phyloP scores from a whole-genome alignment of 2,329 filamentous ascomycete species.

The Penicillium nordicum region DNA sequence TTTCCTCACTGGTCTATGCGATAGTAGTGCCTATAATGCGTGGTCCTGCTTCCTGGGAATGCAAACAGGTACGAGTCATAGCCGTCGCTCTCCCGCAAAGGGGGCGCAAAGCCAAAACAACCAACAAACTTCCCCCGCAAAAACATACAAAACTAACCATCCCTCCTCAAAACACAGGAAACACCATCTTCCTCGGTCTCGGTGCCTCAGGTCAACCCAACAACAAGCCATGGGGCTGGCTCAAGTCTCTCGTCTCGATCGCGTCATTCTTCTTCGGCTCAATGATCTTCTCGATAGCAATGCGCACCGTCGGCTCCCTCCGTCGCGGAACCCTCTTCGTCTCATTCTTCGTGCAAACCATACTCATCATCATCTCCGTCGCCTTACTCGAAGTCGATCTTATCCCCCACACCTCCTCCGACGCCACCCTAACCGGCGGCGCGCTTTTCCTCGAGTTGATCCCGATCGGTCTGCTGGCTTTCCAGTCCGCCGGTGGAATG shows the following conservation, averaged over 20 bases:
- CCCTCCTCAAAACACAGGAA: conserved; percentile 30
- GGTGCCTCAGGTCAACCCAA: conserved; percentile 41
- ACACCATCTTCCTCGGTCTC: conserved; percentile 48
- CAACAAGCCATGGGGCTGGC: conserved; percentile 42
- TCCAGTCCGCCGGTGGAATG: conserved; percentile 46
- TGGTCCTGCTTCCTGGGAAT: conserved; percentile 49
- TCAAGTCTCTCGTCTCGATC: conserved; percentile 46
- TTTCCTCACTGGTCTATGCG: conserved; percentile 44
- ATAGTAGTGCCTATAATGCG: conserved; percentile 46
- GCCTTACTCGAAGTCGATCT: conserved; percentile 38
- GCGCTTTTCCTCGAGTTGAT: conserved; percentile 41
- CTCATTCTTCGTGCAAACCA: conserved; percentile 42
- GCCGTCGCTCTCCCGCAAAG: not conserved
- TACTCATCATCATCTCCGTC: conserved; percentile 41
- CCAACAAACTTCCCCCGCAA: not conserved
- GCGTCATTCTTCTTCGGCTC: conserved; percentile 42
- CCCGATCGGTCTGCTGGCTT: conserved; percentile 43
- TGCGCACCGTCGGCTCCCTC: conserved; percentile 35
- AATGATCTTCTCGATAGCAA: conserved; percentile 38
- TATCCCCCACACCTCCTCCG: conserved; percentile 33
- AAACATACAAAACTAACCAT: not conserved
- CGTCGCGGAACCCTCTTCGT: conserved; percentile 37
- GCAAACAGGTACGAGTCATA: conserved; percentile 43
- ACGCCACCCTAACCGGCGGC: conserved; percentile 24
- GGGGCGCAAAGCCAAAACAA: not conserved